Conservation (phyloP, 2,329 filamentous ascomycete species). For the Xylaria hypoxylon region DNA sequence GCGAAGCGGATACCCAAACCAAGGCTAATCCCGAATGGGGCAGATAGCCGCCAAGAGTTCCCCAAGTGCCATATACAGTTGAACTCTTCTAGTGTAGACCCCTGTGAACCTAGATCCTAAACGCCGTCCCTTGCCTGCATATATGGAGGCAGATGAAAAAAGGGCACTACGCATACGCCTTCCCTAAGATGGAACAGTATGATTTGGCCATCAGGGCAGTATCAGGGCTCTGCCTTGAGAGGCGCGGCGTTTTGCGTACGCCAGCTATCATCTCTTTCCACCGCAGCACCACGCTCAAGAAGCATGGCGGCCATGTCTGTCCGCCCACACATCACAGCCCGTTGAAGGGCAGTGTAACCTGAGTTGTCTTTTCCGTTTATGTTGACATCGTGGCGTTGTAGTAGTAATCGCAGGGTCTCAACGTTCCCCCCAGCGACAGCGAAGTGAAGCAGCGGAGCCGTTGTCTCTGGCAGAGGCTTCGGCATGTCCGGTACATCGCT, state of each 20-base stretch:
- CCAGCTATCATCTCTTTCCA: conserved; percentile 45
- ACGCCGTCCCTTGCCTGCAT: conserved; percentile 30
- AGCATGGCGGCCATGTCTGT: conserved; percentile 51
- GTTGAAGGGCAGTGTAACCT: conserved; percentile 51
- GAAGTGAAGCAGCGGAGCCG: conserved; percentile 50
- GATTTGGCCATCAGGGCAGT: conserved; percentile 14
- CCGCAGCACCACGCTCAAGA: conserved; percentile 48
- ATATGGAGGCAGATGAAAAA: conserved; percentile 16
- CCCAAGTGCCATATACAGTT: conserved; percentile 21
- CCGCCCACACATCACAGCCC: conserved; percentile 49
- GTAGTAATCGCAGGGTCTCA: conserved; percentile 48
- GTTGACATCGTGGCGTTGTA: conserved; percentile 49
- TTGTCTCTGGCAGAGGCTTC: conserved; percentile 47
- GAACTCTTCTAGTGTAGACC: conserved; percentile 23
- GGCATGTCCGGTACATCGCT: conserved; percentile 35
- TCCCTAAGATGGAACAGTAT: neutral
- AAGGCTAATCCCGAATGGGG: conserved; percentile 23
- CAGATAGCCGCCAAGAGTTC: conserved; percentile 24
- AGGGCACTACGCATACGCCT: conserved; percentile 11
- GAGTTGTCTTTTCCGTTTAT: conserved; percentile 48
- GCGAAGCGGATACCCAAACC: conserved; percentile 31
- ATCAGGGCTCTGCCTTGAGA: conserved; percentile 25
- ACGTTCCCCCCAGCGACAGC: conserved; percentile 49
- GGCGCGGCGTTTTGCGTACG: conserved; percentile 13
- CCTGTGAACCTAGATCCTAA: conserved; percentile 21